Base-by-base conservation (phyloP, 78 protist genomes). In the Neovahlkampfia damariscottae region DNA sequence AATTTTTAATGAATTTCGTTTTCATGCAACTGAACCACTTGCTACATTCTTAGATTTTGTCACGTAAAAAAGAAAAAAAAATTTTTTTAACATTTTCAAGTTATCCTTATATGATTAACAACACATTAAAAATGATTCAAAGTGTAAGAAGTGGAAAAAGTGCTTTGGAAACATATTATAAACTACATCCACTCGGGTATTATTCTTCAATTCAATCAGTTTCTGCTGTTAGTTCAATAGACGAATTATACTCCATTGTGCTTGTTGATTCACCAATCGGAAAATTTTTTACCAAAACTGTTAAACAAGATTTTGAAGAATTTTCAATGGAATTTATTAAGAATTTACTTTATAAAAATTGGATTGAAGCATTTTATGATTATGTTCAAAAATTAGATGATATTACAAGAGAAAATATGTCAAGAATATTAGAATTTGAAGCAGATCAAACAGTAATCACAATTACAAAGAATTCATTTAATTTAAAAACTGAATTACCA, bases 161-260 rank as follows among this genome's bases (percentile, higher is more conserved):
- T 79, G 70, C 88, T 41, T 5, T 50, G 32, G 96, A 91, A 76
- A 82, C 93, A 2, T 35, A 90, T 8, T 90, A 86, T 40, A 90
- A 93, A 77, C 92, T 95, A 85, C 99, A 97, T 75, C 99, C 99
- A 10, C 91, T 96, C n/a, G 99, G 99, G 27, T 27, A 82, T 62
- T 93, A 94, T 40, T 89, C 85, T 39, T 31, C 84, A 29, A 85
- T 93, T 82, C 89, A 84, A 0, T 40, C 96, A 29, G 88, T 95
- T 8, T 30, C 86, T 19, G 89, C 83, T 0, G 82, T 90, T 38
- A 67, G 76, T 40, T 86, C 71, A 31, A 69, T 91, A 27, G 78
- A 76, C 29, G 98, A 97, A 66, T 90, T 96, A 30, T 97, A 94
- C 81, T 71, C 84, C 70, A 50, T 41, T 9, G 99, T 96, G 66